Conservation (phyloP, 495 filamentous ascomycete species). For the Sabuloglossum arenarium region DNA sequence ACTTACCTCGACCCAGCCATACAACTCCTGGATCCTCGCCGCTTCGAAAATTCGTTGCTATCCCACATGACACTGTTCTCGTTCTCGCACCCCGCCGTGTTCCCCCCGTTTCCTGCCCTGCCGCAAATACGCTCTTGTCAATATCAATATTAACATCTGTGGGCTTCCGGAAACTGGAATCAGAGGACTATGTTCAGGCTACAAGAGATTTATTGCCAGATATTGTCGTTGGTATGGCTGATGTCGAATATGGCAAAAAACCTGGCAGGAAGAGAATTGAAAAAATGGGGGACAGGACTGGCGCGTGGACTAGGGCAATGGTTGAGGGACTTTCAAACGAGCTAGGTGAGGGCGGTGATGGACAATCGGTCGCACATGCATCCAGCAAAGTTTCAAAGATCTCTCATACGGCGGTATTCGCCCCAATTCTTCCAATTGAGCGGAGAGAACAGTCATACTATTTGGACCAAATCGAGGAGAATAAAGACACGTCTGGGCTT, state of each 20-base stretch:
- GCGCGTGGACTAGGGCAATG: constrained; percentile 45
- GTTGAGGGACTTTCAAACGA: constrained; percentile 12
- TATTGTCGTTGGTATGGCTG: constrained; percentile 57
- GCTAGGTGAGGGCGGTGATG: constrained; percentile 11
- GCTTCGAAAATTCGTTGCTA: constrained; percentile 51
- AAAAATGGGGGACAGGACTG: constrained; percentile 74
- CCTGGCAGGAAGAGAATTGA: constrained; percentile 48
- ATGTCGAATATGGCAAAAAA: constrained; percentile 37
- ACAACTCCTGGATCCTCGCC: constrained; percentile 19
- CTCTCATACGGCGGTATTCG: constrained; percentile 36
- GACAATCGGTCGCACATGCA: constrained; percentile 15
- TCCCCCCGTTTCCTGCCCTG: constrained; percentile 50
- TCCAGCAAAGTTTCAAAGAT: not conserved
- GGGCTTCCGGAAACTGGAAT: constrained; percentile 52
- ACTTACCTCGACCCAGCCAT: constrained; percentile 8
- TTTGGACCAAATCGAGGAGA: constrained; percentile 37
- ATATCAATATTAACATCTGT: constrained; percentile 71
- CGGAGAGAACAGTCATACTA: constrained; percentile 57
- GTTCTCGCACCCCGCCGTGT: constrained; percentile 63
- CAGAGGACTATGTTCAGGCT: constrained; percentile 42
- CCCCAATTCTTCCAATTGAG: constrained; percentile 60
- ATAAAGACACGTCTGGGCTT: constrained; percentile 46
- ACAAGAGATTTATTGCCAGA: constrained; percentile 48
- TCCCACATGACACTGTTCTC: constrained; percentile 32
- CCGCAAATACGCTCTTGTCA: constrained; percentile 47